Base-by-base conservation (phyloP, 2,329 filamentous ascomycete species). In the Xylaria sp. region DNA sequence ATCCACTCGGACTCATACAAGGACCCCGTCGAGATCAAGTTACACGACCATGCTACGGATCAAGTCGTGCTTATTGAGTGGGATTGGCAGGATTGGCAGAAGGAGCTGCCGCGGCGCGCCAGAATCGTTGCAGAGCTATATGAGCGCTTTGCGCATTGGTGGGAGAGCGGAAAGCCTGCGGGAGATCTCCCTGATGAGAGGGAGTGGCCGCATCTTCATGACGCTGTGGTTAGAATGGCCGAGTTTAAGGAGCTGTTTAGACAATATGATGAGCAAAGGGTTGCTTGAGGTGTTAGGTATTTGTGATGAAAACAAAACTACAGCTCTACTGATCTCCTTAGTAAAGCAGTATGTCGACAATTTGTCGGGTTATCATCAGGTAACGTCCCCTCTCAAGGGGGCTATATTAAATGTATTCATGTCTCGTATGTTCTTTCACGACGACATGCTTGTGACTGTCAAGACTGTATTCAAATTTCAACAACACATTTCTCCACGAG, bases 71-170 rank as follows among this genome's bases (percentile, higher is more conserved):
- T 79, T 3, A 75, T 87, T 0, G 72, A 80, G 0, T 83, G 83
- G 79, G 76, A 79, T 7, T 88, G 83, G 80, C 76, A 80, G 15
- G 81, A 82, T 3, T 85, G 82, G 77, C 84, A 84, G 73, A 79
- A 82, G 11, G 80, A 82, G 11, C 67, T 88, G 20, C 82, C 85
- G 0, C 42, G 81, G 0, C 72, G 78, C 3, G 82, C 81, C 0
- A 80, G 85, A 61, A 85, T 83, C 70, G 84, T 90, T 33, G 88
- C 82, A 0, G 81, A 81, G 23, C 72, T 89, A 0, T 90, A 90
- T 77, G 88, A 91, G 72, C 81, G 80, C 0, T 88, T 83, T 78
- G 85, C 85, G 48, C 51, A 61, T 42, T 76, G 74, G 71, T 73
- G 72, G 72, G 70, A 73, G 63, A 67, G 57, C 3, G 71, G 71